phyloP scores from a whole-genome alignment of 2,329 filamentous ascomycete species.

The Penicillium vulpinum region DNA sequence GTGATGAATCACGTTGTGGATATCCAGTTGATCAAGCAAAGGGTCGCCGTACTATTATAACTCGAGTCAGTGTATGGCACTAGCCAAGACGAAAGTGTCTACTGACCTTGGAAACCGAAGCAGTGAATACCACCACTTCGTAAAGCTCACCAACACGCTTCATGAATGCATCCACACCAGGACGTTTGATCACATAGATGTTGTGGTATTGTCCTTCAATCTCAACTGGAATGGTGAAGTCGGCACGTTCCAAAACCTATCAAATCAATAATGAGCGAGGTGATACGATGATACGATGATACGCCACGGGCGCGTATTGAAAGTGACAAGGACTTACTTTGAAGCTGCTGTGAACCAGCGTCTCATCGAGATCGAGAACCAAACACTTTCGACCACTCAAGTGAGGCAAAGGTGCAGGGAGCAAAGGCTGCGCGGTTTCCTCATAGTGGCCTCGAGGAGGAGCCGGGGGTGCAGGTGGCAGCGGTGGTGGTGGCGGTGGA shows the following conservation, averaged over 20 bases:
- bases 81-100: background rate
- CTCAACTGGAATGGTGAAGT: conserved; percentile 98
- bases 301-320: background rate
- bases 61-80: conserved; percentile 10
- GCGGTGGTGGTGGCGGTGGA: conserved; percentile 59
- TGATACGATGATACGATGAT: conserved; percentile 21
- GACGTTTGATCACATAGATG: conserved; percentile 98
- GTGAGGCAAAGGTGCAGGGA: conserved; percentile 78
- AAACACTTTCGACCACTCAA: conserved; percentile 89
- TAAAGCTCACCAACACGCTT: conserved; percentile 97
- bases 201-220: conserved; percentile 99
- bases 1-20: conserved; percentile 95
- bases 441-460: conserved; percentile 37
- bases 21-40: conserved; percentile 91
- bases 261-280: conserved; percentile 8
- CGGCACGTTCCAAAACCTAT: conserved; percentile 93
- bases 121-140: conserved; percentile 97
- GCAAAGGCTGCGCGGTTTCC: conserved; percentile 61
- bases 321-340: conserved; percentile 62
- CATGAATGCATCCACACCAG: conserved; percentile 99
- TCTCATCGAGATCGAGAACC: conserved; percentile 94
- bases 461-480: conserved; percentile 42
- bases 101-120: conserved; percentile 91
- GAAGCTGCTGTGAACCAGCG: conserved; percentile 96
- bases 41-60: conserved; percentile 86